Conservation (phyloP, 352 stramenopile genomes). For the Globisporangium irregulare region DNA sequence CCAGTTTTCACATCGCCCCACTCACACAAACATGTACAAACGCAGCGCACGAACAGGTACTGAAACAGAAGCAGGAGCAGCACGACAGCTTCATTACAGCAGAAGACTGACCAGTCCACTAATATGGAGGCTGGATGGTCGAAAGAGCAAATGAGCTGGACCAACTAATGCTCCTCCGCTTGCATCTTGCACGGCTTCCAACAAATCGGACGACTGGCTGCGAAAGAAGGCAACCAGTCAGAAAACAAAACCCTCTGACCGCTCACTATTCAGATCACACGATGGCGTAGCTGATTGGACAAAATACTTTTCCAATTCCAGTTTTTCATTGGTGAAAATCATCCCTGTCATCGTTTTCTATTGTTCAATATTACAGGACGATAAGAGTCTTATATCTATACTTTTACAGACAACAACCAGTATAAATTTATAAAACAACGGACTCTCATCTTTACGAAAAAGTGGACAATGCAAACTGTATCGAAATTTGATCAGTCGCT, state of each 20-base stretch:
- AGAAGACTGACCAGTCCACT: neutral
- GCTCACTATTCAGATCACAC: neutral
- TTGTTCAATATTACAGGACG: no score
- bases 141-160: neutral
- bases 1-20: conserved; percentile 11
- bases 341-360: neutral
- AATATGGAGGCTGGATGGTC: neutral
- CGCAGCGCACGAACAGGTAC: neutral
- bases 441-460: no score
- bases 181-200: neutral
- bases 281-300: neutral
- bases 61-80: neutral
- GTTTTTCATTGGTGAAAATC: neutral
- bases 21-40: conserved; percentile 10
- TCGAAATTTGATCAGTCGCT: neutral
- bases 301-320: neutral
- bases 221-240: neutral
- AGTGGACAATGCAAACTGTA: no score
- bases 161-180: neutral
- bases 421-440: no score
- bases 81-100: no score
- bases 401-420: no score
- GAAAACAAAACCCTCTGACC: no score
- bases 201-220: neutral
- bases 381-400: no score